Percentiles rank a stretch among this genome's conserved stretches.
Evolutionary conservation across 2,329 filamentous ascomycete species (phyloP).

Genomic region (Amauroascus niger): DNA sequence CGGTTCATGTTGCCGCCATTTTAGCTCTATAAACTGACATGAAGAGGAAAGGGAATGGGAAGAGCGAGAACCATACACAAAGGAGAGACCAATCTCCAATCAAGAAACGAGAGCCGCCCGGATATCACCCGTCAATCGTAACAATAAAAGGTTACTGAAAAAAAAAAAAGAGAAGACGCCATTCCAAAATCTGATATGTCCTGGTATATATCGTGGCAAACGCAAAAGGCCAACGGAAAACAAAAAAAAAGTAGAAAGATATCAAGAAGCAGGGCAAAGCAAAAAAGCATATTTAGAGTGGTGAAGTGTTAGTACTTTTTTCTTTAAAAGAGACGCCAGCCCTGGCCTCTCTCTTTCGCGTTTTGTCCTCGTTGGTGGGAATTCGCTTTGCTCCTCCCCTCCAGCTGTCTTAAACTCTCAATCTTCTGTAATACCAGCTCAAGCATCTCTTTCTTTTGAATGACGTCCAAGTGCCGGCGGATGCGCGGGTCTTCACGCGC

Average conservation of each 20-base stretch:
- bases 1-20: not conserved
- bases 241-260: not conserved
- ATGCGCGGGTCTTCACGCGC: constrained; percentile 90
- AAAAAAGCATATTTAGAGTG: not conserved
- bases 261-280: not conserved
- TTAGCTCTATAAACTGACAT: not conserved
- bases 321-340: constrained; percentile 39
- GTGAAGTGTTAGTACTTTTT: not conserved
- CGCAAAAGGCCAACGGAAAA: not conserved
- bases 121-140: not conserved
- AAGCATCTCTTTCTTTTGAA: constrained; percentile 80
- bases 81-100: constrained; percentile 1
- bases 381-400: constrained; percentile 57
- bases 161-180: constrained; percentile 9
- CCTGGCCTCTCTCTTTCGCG: constrained; percentile 31
- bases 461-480: constrained; percentile 78
- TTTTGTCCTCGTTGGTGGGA: constrained; percentile 29
- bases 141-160: not conserved
- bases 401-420: constrained; percentile 75
- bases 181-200: constrained; percentile 14
- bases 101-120: not conserved
- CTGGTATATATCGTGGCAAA: constrained; percentile 15
- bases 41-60: not conserved
- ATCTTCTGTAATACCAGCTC: constrained; percentile 94
- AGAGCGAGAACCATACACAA: not conserved